Conservation (phyloP, 768 basidiomycete genomes). For the Tephrocybe sp. region DNA sequence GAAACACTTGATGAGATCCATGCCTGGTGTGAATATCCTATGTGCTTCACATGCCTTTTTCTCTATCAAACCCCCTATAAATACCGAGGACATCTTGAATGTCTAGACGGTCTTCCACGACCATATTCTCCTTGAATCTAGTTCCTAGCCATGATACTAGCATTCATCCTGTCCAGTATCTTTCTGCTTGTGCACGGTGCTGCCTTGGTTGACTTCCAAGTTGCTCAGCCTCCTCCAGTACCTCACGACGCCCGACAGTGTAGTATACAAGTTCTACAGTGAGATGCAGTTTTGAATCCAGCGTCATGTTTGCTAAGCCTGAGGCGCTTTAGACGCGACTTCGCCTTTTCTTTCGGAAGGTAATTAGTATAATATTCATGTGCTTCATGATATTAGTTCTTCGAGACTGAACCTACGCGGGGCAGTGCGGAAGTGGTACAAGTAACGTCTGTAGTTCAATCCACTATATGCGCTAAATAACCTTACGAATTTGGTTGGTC, state of each 20-base stretch:
- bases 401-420: neutral
- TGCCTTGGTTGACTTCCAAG: constrained; percentile 64
- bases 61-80: neutral
- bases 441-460: constrained; percentile 37
- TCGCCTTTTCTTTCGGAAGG: constrained; percentile 69
- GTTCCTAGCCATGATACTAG: neutral
- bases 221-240: constrained; percentile 66
- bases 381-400: too few species aligned
- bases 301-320: neutral
- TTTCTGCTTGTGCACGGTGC: constrained; percentile 14
- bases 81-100: neutral
- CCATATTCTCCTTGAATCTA: neutral
- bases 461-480: neutral
- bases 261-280: constrained; percentile 64
- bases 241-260: constrained; percentile 60
- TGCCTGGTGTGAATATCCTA: neutral
- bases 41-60: constrained; percentile 2
- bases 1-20: neutral
- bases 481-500: neutral
- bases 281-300: neutral
- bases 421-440: constrained; percentile 63
- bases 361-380: constrained; percentile 25
- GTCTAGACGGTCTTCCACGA: neutral
- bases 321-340: constrained; percentile 51
- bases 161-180: neutral